Conservation (phyloP, 1,284 basidiomycete genomes). For the Ganoderma sp. region DNA sequence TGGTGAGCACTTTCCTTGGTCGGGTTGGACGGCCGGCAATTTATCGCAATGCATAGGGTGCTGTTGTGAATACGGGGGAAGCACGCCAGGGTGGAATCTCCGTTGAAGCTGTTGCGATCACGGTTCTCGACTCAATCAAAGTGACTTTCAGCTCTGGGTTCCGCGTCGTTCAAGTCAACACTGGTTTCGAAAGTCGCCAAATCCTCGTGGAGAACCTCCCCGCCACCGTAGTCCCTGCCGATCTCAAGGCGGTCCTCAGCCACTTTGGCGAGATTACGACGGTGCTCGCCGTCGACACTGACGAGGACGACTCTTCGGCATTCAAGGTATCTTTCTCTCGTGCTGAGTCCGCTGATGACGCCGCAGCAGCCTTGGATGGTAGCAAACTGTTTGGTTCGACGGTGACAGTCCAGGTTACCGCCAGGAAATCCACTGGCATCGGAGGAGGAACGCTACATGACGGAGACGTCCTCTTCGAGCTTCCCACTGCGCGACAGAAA, state of each 20-base stretch:
- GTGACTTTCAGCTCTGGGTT: slow-evolving; percentile 49
- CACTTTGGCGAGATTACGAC: slow-evolving; percentile 54
- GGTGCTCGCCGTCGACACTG: slow-evolving; percentile 41
- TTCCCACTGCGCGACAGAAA: slow-evolving; percentile 51
- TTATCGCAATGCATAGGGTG: not conserved
- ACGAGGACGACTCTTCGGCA: slow-evolving; percentile 14
- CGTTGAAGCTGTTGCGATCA: slow-evolving; percentile 25
- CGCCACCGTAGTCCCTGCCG: slow-evolving; percentile 13
- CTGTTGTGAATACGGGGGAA: not conserved
- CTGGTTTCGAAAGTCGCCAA: slow-evolving; percentile 52
- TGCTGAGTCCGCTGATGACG: slow-evolving; percentile 55
- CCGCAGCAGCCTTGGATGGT: slow-evolving; percentile 55
- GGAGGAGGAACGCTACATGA: slow-evolving; percentile 51
- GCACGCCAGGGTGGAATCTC: not conserved
- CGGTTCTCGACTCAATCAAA: slow-evolving; percentile 38
- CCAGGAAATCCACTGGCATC: slow-evolving; percentile 41
- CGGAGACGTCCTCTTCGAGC: slow-evolving; percentile 53
- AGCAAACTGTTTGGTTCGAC: slow-evolving; percentile 43
- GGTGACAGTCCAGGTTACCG: slow-evolving; percentile 49
- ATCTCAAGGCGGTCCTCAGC: slow-evolving; percentile 31
- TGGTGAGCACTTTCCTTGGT: slow-evolving; percentile 21
- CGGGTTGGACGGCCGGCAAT: not conserved
- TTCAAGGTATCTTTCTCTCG: slow-evolving; percentile 53
- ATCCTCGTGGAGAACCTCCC: slow-evolving; percentile 46
- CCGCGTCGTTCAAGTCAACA: slow-evolving; percentile 44